phyloP scores from a whole-genome alignment of 2,329 filamentous ascomycete species.

The Pyrenophora seminiperda region DNA sequence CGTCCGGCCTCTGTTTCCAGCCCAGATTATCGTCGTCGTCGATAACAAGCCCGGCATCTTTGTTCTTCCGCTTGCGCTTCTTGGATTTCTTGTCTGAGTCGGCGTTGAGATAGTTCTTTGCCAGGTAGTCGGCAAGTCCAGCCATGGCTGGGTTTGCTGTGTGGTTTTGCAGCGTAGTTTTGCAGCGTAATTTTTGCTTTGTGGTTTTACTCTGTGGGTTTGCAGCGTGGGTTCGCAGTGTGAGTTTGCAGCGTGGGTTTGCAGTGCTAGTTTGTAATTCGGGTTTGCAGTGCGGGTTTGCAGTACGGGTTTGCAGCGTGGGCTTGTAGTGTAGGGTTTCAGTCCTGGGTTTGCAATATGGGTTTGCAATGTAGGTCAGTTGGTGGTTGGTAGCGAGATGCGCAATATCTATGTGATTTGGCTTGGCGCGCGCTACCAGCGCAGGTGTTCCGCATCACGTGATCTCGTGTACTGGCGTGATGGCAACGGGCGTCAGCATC shows the following conservation, averaged over 20 bases:
- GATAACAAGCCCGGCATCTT: slow-evolving; percentile 52
- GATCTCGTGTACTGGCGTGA: slow-evolving; percentile 37
- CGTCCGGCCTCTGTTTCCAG: slow-evolving; percentile 57
- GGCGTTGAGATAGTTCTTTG: slow-evolving; percentile 84
- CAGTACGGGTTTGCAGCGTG: too few relatives aligned
- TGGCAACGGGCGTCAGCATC: slow-evolving; percentile 4
- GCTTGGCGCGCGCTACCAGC: slow-evolving; percentile 20
- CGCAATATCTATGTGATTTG: slow-evolving; percentile 2
- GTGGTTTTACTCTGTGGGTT: too few relatives aligned
- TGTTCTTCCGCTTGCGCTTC: slow-evolving; percentile 57
- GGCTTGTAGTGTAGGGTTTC: too few relatives aligned
- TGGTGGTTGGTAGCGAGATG: slow-evolving; percentile 5
- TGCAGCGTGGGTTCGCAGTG: too few relatives aligned
- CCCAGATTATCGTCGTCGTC: slow-evolving; percentile 60
- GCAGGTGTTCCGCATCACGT: slow-evolving; percentile 7
- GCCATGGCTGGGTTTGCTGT: slow-evolving; percentile 54
- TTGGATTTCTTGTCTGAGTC: slow-evolving; percentile 60
- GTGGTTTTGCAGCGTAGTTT: too few relatives aligned
- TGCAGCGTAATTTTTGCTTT: too few relatives aligned
- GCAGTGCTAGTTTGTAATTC: too few relatives aligned
- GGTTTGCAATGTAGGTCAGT: slow-evolving; percentile 10
- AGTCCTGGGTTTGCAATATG: too few relatives aligned
- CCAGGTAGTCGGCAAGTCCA: slow-evolving; percentile 78
- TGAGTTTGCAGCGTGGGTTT: too few relatives aligned
- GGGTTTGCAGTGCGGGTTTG: too few relatives aligned